Base-by-base conservation (phyloP, 2,329 filamentous ascomycete genomes). In the Diaporthe citriasiana region DNA sequence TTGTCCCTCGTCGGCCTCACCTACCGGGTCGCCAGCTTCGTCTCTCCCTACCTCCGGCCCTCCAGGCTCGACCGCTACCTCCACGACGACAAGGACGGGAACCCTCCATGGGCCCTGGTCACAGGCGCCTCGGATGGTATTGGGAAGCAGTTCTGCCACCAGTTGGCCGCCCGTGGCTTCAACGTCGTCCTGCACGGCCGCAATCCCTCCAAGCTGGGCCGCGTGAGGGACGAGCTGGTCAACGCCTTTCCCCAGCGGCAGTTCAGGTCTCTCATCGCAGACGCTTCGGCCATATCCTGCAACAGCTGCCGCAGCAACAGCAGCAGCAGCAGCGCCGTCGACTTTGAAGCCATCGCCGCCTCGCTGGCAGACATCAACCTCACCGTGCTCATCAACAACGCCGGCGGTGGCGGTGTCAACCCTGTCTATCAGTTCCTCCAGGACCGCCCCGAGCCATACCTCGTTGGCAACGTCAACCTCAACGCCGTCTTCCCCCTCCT, bases 141-240 rank as follows among this genome's bases (percentile, higher is more conserved):
- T 51, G 89, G 90, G 15, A 81, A 82, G 38, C 85, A 81, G 0
- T 86, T 90, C 74, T 84, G 85, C 4, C 79, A 85, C 71, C 86
- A 89, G 77, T 86, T 92, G n/a, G 86, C 86, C 25, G 74, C 76
- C 0, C 81, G 80, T 19, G 87, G 88, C 60, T 90, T 91, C 84
- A 88, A 89, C 77, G 83, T 92, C 45, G 82, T 91, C 22, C 78
- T 91, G 12, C 89, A 91, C 75, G 89, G 89, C n/a, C 86, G 88
- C 47, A 89, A 89, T 74, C 75, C 77, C 3, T 75, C 80, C 4
- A 91, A 90, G 76, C 83, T 91, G 4, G 78, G 83, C 2, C 72
- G 72, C 1, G 81, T 88, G n/a, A 78, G 82, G n/a, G 70, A 78
- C 1, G 79, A 84, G 35, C 83, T 91, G 0, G 75, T 78, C 1